Conservation (phyloP, 2,329 filamentous ascomycete species). For the Lecanosticta acicola region DNA sequence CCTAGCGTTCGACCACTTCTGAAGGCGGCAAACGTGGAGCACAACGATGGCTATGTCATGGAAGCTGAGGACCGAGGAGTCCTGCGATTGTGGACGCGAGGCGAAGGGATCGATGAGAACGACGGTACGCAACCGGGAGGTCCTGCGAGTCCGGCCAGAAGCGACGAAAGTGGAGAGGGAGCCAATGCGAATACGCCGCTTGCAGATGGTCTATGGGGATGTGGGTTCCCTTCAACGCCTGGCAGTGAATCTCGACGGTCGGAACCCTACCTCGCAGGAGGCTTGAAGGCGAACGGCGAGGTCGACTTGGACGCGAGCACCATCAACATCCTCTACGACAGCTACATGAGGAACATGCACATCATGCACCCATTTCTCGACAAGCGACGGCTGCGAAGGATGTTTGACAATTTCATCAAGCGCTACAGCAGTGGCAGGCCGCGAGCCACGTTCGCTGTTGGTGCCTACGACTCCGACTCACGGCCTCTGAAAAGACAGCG, state of each 20-base stretch:
- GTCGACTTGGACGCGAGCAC: conserved; percentile 51
- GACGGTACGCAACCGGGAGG: conserved; percentile 31
- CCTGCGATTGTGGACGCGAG: conserved; percentile 33
- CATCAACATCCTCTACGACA: conserved; percentile 47
- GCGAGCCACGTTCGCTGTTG: conserved; percentile 26
- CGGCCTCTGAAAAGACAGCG: conserved; percentile 29
- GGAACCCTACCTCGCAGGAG: conserved; percentile 39
- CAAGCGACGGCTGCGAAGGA: conserved; percentile 45
- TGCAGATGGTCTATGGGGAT: conserved; percentile 49
- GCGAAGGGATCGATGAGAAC: conserved; percentile 36
- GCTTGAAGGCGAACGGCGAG: conserved; percentile 48
- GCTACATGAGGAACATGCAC: conserved; percentile 57
- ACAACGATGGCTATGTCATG: conserved; percentile 34
- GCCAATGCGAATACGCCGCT: conserved; percentile 34
- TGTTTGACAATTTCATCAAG: conserved; percentile 49
- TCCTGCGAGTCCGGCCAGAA: conserved; percentile 36
- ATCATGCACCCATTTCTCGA: conserved; percentile 61
- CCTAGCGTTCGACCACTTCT: conserved; percentile 40
- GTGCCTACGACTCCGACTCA: conserved; percentile 22
- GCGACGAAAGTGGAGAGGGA: conserved; percentile 33
- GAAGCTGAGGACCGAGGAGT: conserved; percentile 35
- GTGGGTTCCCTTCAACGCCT: conserved; percentile 35
- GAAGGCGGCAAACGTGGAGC: conserved; percentile 21
- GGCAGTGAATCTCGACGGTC: conserved; percentile 28
- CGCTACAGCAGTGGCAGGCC: conserved; percentile 38